Evolutionary conservation across 1,139 yeast genomes (phyloP).

Genomic region (Yamadazyma mexicana): DNA sequence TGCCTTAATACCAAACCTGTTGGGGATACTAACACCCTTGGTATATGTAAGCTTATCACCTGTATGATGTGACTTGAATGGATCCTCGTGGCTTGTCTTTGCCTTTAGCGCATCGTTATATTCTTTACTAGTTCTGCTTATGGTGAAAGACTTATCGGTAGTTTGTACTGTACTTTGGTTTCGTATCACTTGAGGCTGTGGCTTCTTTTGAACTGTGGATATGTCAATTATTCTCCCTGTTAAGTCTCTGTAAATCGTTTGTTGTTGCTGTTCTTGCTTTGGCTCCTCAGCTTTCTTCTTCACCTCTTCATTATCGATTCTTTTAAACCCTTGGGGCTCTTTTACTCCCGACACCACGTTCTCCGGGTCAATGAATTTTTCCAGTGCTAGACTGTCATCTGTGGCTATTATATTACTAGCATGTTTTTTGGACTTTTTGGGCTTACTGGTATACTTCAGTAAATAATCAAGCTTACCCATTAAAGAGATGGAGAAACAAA

Average conservation of each 20-base stretch:
- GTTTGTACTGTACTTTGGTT: slow-evolving; percentile 11
- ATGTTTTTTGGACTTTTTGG: slow-evolving; percentile 15
- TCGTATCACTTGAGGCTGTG: slow-evolving; percentile 6
- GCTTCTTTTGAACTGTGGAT: slow-evolving; percentile 12
- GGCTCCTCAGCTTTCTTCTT: not conserved
- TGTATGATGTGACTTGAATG: slow-evolving; percentile 39
- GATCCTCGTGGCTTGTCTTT: slow-evolving; percentile 62
- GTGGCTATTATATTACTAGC: slow-evolving; percentile 13
- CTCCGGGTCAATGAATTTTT: slow-evolving; percentile 9
- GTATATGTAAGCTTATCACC: slow-evolving; percentile 30
- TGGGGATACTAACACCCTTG: slow-evolving; percentile 54
- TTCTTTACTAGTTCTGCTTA: slow-evolving; percentile 36
- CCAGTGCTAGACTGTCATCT: slow-evolving; percentile 8
- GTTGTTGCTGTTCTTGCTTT: slow-evolving; percentile 9
- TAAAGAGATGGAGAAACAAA: not conserved
- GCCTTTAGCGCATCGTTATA: slow-evolving; percentile 35
- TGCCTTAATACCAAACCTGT: slow-evolving; percentile 74
- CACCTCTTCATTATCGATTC: slow-evolving; percentile 28
- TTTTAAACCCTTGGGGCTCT: slow-evolving; percentile 42
- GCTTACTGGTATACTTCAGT: slow-evolving; percentile 18
- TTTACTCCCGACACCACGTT: slow-evolving; percentile 25
- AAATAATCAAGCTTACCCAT: slow-evolving; percentile 20
- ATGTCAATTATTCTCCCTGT: slow-evolving; percentile 41
- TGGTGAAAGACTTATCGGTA: slow-evolving; percentile 23
- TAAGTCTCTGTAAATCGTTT: slow-evolving; percentile 42